phyloP scores from a whole-genome alignment of 1,139 yeast species.

The Yamadazyma pseudoaaseri region DNA sequence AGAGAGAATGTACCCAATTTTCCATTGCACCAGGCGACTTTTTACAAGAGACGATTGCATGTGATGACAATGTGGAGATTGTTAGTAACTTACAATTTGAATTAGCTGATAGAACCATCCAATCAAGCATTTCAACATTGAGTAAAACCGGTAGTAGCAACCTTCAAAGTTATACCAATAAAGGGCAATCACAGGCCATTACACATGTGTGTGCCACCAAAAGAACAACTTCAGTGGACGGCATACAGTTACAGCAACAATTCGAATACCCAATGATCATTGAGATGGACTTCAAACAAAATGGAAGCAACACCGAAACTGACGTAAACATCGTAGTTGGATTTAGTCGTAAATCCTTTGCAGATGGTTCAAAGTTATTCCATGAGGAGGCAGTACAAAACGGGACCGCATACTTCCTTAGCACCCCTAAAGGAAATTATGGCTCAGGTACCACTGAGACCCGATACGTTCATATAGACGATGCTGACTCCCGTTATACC shows the following conservation, averaged over 20 bases:
- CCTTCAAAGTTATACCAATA: conserved; percentile 3
- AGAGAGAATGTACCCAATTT: conserved; percentile 2
- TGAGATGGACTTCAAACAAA: no score
- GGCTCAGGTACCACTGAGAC: conserved; percentile 47
- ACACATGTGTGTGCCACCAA: conserved; percentile 2
- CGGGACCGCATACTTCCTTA: conserved; percentile 48
- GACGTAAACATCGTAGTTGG: no score
- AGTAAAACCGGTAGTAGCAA: conserved; percentile 5
- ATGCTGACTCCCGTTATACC: conserved; percentile 27
- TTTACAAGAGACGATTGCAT: conserved; percentile 9
- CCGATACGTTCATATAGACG: conserved; percentile 30
- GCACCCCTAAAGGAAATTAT: conserved; percentile 49
- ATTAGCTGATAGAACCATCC: conserved; percentile 17
- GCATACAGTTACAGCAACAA: not conserved
- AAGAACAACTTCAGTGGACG: conserved; percentile 1
- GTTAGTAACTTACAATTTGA: conserved; percentile 22
- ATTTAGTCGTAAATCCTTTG: no score
- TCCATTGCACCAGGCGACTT: not conserved
- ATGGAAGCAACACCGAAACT: no score
- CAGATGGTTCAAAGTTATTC: not conserved
- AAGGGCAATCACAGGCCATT: conserved; percentile 4
- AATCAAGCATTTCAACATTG: conserved; percentile 10
- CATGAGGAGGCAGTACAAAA: conserved; percentile 22
- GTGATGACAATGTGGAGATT: conserved; percentile 23
- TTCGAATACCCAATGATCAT: conserved; percentile 7